Evolutionary conservation across 202 grass and related monocot genomes (phyloP).

Genomic region (Zoysia matrella): DNA sequence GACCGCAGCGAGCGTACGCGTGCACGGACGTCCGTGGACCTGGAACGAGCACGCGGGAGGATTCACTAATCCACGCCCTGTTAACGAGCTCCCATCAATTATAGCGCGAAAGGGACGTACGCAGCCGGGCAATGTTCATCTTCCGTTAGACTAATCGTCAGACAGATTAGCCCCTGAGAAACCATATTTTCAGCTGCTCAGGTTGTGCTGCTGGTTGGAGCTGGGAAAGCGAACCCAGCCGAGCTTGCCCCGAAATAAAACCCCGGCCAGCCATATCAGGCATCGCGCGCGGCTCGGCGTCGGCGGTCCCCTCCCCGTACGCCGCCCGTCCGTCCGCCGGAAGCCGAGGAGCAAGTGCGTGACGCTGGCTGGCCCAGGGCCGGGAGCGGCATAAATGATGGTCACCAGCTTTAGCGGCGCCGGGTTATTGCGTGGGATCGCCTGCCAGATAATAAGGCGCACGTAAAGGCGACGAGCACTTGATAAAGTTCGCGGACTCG

Average conservation of each 20-base stretch:
- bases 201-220: not conserved
- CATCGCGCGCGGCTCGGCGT: no score
- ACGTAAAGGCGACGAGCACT: not conserved
- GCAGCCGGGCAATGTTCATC: not conserved
- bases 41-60: not conserved
- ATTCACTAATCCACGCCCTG: not conserved
- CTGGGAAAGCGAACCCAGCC: not conserved
- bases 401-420: slow-evolving; percentile 31
- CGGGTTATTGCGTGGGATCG: slow-evolving; percentile 13
- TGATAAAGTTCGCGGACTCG: not conserved
- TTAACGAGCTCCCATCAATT: not conserved
- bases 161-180: not conserved
- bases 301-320: not conserved
- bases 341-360: not conserved
- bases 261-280: not conserved
- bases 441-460: not conserved
- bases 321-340: not conserved
- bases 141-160: not conserved
- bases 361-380: not conserved
- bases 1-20: not conserved
- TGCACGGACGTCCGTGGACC: not conserved
- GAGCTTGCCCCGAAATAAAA: no score
- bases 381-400: slow-evolving; percentile 6
- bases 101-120: not conserved
- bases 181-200: not conserved